Evolutionary conservation across 2,329 filamentous ascomycete species (phyloP), one percentile per base, ranked within the genome.

Genomic region (Cordyceps sp.): DNA sequence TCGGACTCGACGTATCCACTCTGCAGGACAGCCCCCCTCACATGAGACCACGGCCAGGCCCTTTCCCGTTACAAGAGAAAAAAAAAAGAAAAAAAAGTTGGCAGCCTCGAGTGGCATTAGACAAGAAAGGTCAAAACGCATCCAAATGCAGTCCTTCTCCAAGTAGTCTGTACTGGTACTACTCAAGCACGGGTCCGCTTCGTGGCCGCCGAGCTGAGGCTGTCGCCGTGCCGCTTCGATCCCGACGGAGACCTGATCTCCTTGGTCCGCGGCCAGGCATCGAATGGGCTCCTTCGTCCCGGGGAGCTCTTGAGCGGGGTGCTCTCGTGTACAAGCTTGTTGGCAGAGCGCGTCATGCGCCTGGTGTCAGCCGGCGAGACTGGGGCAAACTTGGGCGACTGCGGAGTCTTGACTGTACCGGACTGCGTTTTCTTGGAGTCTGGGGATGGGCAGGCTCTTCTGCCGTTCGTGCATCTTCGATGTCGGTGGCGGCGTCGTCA

Each of bases 181-280:
- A n/a, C 27, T 42, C 39, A 59, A 28, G 46, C 46, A 17, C 56
- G 55, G 27, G 45, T 45, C 33, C 56, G 53, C 45, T 59, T 59
- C 17, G 54, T 35, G 19, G 43, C 39, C 19, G 44, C 37, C 4
- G 49, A 38, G 17, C 42, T 39, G 15, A 55, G 42, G n/a, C 38
- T 45, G 7, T 55, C 52, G 25, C 44, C 54, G 17, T 46, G 43
- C 37, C 62, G 58, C 48, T 67, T 68, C 30, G 52, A 39, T 17
- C 53, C 45, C 18, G 55, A 44, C 57, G 58, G 37, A 48, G 59
- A 37, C 58, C 57, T 37, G 51, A 42, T 53, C 39, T 50, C 57
- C 60, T 83, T 83, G 42, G 69, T 71, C 36, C 75, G 70, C 39
- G 61, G 67, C 77, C 77, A 84, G 25, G 62, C 62, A 42, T 79